Evolutionary conservation across 2,329 filamentous ascomycete genomes (phyloP).

Genomic region (Ambrosiella xylebori): DNA sequence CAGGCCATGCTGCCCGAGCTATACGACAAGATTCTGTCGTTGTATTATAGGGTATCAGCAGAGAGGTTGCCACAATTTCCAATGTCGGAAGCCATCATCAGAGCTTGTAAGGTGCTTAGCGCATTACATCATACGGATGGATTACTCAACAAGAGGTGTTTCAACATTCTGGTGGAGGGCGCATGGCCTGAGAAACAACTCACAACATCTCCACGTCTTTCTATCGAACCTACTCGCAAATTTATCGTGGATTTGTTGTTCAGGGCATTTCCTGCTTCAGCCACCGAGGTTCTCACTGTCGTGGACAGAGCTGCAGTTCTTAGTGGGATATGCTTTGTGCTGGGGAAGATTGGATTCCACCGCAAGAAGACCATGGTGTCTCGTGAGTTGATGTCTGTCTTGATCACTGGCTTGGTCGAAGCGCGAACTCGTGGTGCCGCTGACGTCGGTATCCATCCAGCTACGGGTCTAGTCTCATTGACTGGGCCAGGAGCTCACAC

Average conservation of each 20-base stretch:
- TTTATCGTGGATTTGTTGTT: constrained; percentile 50
- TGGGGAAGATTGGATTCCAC: constrained; percentile 61
- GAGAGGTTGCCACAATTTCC: constrained; percentile 56
- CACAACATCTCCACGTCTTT: constrained; percentile 37
- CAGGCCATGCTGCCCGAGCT: constrained; percentile 52
- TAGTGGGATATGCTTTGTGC: constrained; percentile 72
- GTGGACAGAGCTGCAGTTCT: constrained; percentile 65
- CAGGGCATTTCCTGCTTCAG: constrained; percentile 50
- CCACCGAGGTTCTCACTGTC: constrained; percentile 49
- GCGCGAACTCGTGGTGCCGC: constrained; percentile 83
- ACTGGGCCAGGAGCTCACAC: constrained; percentile 39
- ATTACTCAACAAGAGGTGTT: constrained; percentile 38
- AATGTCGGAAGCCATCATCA: constrained; percentile 54
- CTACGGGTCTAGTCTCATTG: constrained; percentile 64
- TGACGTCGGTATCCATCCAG: constrained; percentile 91
- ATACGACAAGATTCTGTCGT: constrained; percentile 52
- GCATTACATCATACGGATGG: constrained; percentile 50
- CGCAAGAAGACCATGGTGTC: constrained; percentile 85
- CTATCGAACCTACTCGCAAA: constrained; percentile 38
- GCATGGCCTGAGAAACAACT: constrained; percentile 33
- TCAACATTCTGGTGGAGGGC: constrained; percentile 50
- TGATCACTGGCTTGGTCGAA: constrained; percentile 74
- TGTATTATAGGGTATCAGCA: constrained; percentile 54
- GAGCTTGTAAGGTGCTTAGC: constrained; percentile 54
- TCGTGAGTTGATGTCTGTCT: constrained; percentile 64